Evolutionary conservation across 371 early-diverging fungal genomes (phyloP).

Genomic region (Mortierella sp.): DNA sequence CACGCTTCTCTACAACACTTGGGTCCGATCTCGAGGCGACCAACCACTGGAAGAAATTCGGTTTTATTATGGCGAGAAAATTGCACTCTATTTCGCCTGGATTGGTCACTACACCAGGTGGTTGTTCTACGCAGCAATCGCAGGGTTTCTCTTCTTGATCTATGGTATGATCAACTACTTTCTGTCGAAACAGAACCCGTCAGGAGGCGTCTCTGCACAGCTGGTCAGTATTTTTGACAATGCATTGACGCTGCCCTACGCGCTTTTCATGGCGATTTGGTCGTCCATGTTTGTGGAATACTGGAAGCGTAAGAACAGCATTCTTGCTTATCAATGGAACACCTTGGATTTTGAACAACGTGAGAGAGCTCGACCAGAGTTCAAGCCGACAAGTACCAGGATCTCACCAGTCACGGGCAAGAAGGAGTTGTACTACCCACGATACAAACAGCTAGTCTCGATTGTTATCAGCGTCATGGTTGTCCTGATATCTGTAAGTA

Average conservation of each 20-base stretch:
- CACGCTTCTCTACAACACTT: constrained; percentile 28
- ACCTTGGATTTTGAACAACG: constrained; percentile 57
- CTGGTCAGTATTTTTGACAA: constrained; percentile 61
- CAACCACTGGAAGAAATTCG: constrained; percentile 60
- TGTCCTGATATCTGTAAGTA: constrained; percentile 45
- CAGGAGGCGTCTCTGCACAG: neutral
- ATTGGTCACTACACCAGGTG: constrained; percentile 59
- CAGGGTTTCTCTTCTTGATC: constrained; percentile 59
- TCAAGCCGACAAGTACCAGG: constrained; percentile 53
- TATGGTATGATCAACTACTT: constrained; percentile 54
- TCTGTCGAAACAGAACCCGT: neutral
- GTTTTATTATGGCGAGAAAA: constrained; percentile 69
- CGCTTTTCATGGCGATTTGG: constrained; percentile 68
- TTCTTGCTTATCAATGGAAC: constrained; percentile 66
- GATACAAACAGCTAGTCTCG: constrained; percentile 34
- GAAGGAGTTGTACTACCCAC: constrained; percentile 58
- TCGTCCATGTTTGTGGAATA: constrained; percentile 67
- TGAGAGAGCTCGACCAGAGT: constrained; percentile 64
- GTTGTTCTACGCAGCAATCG: constrained; percentile 56
- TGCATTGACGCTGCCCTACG: constrained; percentile 59
- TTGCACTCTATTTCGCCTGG: constrained; percentile 73
- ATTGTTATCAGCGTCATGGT: constrained; percentile 37
- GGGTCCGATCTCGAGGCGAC: constrained; percentile 25
- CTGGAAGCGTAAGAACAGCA: constrained; percentile 67
- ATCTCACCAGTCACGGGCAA: constrained; percentile 62